Evolutionary conservation across 768 basidiomycete species (phyloP), one percentile per base, ranked within the genome.

Genomic region (Boletus insuetus): DNA sequence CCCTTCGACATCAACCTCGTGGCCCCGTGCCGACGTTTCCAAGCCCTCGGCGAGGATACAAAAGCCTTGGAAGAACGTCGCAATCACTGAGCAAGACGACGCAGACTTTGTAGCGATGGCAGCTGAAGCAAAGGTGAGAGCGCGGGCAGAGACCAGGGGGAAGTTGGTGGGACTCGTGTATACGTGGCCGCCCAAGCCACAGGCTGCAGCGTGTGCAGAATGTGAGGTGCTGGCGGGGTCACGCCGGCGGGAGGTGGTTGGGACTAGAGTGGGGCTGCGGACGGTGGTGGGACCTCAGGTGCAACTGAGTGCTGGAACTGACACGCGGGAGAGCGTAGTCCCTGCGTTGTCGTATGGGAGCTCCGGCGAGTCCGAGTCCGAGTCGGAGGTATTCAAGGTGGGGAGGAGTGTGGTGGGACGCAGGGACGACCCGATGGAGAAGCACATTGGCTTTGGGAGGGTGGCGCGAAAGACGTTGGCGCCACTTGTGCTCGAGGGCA

Each of bases 31-130:
- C 3, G 4, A 39, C 20, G 2, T 10, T 12, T 39, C 42, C 46
- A 47, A 29, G 13, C 22, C 16, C n/a, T 20, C 39, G 17, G 19
- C 9, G 12, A 38, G 16, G 1, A 6, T 2, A 16, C 32, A 60
- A 37, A 72, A 72, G 48, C 56, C 56, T 6, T 70, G 70, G 69
- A 69, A 70, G 62, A 65, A 63, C 12, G 56, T 69, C 8, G 58
- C 64, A 12, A 59, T 72, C 24, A 69, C 57, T 1, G 71, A 70
- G 22, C 58, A 58, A 6, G 69, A 69, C 29, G 69, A 67, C 12
- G 63, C 55, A 0, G 62, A 64, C 39, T 63, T 63, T 16, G 55
- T 35, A 19, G 59, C 47, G 2, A 49, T 53, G 32, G 14, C 14
- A 32, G n/a, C 17, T 0, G 24, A 45, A 44, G 40, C 11, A 19